Evolutionary conservation across 345 rosid genomes (phyloP), one percentile per base, ranked within the genome.

Genomic region (Eucalyptus pauciflora): DNA sequence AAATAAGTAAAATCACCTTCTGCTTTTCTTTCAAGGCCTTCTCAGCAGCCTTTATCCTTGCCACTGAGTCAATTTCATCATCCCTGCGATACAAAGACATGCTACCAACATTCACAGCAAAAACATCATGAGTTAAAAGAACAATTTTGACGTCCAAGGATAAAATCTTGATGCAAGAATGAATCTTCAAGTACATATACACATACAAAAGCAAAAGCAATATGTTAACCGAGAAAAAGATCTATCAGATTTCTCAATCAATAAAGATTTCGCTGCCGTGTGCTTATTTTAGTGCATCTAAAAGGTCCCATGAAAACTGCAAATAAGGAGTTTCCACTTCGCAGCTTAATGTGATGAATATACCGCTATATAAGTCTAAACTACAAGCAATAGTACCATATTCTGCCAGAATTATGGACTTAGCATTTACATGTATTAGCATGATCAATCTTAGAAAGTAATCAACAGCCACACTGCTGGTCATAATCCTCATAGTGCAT

Each of bases 31-130:
- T 94, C 93, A 98, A 93, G 89, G 97, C 96, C 90, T 94, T 97
- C 95, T 94, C 99, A 88, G 96, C 95, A 80, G 98, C 99, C 91
- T 94, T 94, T 97, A 96, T 96, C 92, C 92, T 93, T 87, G 96
- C 93, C 69, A 98, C 89, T 60, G 98, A 93, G 94, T 97, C 97
- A 56, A 92, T 92, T 49, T 94, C 97, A 49, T 88, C 95, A 93
- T 91, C 94, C 89, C 99, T 76, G 83, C 29, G 20, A 37, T 37
- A 76, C 12, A 76, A 33, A 71, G 45, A 71, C 27, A 71, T 95
- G 93, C 87, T 56, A 64, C 83, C 86, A 87, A 89, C 92, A 90
- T 87, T 29, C 46, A 52, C 20, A 85, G 43, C 41, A 48, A 62
- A 87, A 50, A 37, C 46, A 8, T 51, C 27, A 46, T 31, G 2